Conservation (phyloP, 2,329 filamentous ascomycete species). For the Seiridium unicorne region DNA sequence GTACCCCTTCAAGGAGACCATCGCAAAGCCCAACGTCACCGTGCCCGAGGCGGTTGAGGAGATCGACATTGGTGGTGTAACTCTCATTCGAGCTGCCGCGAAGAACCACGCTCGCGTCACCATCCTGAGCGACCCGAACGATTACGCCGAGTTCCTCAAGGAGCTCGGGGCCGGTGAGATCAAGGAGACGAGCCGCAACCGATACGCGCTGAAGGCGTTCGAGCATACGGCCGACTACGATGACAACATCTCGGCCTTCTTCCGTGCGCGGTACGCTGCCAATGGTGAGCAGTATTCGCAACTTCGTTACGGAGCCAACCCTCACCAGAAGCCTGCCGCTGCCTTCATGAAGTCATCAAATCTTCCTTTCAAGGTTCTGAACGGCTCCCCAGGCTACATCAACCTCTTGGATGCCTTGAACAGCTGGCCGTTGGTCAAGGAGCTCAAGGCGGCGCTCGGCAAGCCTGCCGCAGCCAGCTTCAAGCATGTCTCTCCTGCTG, state of each 20-base stretch:
- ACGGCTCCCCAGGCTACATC: conserved; percentile 91
- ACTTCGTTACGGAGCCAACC: conserved; percentile 94
- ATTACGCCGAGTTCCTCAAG: conserved; percentile 91
- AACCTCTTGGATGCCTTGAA: conserved; percentile 96
- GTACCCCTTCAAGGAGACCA: conserved; percentile 98
- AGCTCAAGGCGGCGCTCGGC: conserved; percentile 84
- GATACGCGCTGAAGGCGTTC: conserved; percentile 95
- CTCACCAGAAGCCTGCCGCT: conserved; percentile 94
- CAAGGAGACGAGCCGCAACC: conserved; percentile 78
- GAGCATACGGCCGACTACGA: conserved; percentile 98
- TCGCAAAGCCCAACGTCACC: conserved; percentile 95
- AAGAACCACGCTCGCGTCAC: conserved; percentile 98
- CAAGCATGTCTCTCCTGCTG: conserved; percentile 98
- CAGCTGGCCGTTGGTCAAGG: conserved; percentile 95
- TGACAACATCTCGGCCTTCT: conserved; percentile 90
- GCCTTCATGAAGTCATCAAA: conserved; percentile 72
- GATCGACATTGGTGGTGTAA: conserved; percentile 97
- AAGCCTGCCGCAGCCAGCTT: conserved; percentile 93
- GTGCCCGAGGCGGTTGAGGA: conserved; percentile 97
- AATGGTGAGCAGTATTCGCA: conserved; percentile 80
- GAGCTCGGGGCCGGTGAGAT: conserved; percentile 88
- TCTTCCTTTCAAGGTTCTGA: conserved; percentile 92
- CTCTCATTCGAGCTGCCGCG: conserved; percentile 89
- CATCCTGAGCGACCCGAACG: conserved; percentile 88
- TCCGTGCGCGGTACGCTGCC: conserved; percentile 92